These are phyloP conservation scores for Ceratocystis alfenasii DNA, from an alignment of 2,329 filamentous ascomycete genomes.

Conservation along the genomic window DNA sequence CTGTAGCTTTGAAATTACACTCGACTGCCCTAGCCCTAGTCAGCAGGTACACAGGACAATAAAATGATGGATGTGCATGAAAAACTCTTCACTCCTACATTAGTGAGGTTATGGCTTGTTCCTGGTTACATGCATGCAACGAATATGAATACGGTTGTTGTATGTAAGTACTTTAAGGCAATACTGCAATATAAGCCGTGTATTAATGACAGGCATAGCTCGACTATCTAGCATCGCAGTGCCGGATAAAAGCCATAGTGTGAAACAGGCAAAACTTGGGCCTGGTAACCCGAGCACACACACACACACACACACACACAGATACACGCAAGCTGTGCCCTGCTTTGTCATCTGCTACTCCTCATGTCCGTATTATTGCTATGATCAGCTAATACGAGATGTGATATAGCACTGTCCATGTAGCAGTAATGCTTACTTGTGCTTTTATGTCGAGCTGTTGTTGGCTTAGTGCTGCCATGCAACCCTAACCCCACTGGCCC, in stretches of 20 bases:
- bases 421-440: too few relatives aligned
- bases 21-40: not conserved
- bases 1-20: not conserved
- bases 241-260: not conserved
- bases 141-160: not conserved
- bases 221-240: not conserved
- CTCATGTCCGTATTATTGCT: too few relatives aligned
- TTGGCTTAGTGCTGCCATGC: too few relatives aligned
- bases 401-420: too few relatives aligned
- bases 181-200: not conserved
- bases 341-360: not conserved
- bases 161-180: not conserved
- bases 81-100: not conserved
- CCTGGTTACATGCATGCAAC: not conserved
- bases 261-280: not conserved
- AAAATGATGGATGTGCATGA: not conserved
- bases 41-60: not conserved
- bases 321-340: not conserved
- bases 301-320: not conserved
- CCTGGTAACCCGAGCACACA: not conserved
- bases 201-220: not conserved
- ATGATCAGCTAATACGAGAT: too few relatives aligned
- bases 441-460: too few relatives aligned
- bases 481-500: not conserved
- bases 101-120: not conserved